phyloP scores from a whole-genome alignment of 495 filamentous ascomycete genomes.

The Rostrohypoxylon terebratum region DNA sequence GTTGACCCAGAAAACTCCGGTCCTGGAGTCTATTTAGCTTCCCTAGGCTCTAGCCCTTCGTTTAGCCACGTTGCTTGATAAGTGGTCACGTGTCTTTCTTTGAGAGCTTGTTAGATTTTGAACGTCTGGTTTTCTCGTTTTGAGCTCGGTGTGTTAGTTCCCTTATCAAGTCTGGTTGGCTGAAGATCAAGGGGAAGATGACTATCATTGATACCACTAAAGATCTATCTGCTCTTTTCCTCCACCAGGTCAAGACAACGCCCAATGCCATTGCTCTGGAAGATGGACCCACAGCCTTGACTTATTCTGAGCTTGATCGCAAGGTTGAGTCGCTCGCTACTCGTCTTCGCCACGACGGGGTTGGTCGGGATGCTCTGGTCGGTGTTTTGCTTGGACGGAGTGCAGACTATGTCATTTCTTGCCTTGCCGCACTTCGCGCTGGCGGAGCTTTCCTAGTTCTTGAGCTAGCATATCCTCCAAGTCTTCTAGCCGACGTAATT shows the following conservation, averaged over 20 bases:
- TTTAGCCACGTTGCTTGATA: neutral
- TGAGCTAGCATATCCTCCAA: conserved; percentile 74
- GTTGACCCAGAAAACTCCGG: conserved; percentile 14
- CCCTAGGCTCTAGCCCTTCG: conserved; percentile 12
- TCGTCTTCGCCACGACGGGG: conserved; percentile 66
- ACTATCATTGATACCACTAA: conserved; percentile 70
- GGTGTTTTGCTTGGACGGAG: conserved; percentile 74
- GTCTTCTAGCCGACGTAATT: conserved; percentile 72
- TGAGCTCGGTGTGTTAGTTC: neutral
- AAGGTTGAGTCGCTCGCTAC: conserved; percentile 65
- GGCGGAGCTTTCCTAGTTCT: conserved; percentile 78
- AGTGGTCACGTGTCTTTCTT: conserved; percentile 36
- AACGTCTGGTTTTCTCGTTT: neutral
- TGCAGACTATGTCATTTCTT: conserved; percentile 76
- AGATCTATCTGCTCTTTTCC: conserved; percentile 71
- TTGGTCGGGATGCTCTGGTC: conserved; percentile 70
- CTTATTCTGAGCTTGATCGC: conserved; percentile 70
- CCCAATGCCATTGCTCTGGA: conserved; percentile 71
- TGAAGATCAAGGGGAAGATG: conserved; percentile 52
- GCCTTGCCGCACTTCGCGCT: conserved; percentile 72
- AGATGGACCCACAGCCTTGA: conserved; percentile 66
- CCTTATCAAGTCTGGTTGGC: conserved; percentile 9
- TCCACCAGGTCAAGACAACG: conserved; percentile 66
- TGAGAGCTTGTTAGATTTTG: conserved; percentile 16
- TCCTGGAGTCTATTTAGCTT: conserved; percentile 23